phyloP scores from a whole-genome alignment of 2,329 filamentous ascomycete species.

The Hypoxylon rubiginosum region DNA sequence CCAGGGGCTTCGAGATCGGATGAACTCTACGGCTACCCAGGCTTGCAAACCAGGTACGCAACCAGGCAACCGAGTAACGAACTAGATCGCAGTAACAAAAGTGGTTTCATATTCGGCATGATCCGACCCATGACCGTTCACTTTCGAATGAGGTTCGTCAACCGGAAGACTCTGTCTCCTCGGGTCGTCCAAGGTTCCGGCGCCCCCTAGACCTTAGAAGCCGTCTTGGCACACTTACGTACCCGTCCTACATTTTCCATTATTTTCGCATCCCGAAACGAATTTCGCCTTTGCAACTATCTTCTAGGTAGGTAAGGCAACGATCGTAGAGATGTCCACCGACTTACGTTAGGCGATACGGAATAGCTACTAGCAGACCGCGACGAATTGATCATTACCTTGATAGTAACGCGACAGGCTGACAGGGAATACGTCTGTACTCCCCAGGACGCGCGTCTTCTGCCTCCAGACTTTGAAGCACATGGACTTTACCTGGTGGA shows the following conservation, averaged over 20 bases:
- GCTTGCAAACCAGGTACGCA: not conserved
- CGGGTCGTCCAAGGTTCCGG: conserved; percentile 28
- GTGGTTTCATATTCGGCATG: conserved; percentile 39
- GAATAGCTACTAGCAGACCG: not conserved
- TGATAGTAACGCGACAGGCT: conserved; percentile 10
- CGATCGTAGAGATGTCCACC: not conserved
- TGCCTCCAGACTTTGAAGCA: conserved; percentile 31
- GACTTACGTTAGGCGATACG: not conserved
- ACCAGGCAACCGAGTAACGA: not conserved
- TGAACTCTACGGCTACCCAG: too few species aligned
- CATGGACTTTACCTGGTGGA: conserved; percentile 41
- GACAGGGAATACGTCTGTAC: conserved; percentile 34
- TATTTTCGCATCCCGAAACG: conserved; percentile 5
- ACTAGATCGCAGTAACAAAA: conserved; percentile 5
- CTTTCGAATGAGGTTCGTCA: conserved; percentile 2
- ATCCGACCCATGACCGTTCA: conserved; percentile 32
- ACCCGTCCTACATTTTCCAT: conserved; percentile 1
- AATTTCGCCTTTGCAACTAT: conserved; percentile 7
- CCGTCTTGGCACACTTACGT: conserved; percentile 8
- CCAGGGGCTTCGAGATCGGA: too few species aligned
- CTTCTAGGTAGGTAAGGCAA: not conserved
- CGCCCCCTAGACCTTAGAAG: not conserved
- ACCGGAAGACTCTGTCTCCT: conserved; percentile 13
- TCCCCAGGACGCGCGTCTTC: conserved; percentile 46
- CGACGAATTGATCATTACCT: conserved; percentile 18